Evolutionary conservation across 2,329 filamentous ascomycete genomes (phyloP).

Genomic region (Xylaria sp.): DNA sequence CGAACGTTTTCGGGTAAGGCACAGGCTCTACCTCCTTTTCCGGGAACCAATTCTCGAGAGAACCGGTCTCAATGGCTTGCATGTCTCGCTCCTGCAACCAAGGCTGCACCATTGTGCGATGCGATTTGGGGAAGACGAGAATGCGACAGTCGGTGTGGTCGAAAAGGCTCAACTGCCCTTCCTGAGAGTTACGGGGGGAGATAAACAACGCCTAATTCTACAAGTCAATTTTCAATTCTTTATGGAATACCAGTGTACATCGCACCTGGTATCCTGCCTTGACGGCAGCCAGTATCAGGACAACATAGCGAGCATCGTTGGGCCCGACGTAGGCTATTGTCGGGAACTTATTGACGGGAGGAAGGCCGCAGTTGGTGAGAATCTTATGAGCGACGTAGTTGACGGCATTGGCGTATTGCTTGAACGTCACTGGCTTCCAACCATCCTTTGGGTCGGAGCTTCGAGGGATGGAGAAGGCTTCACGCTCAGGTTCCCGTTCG

Average conservation of each 20-base stretch:
- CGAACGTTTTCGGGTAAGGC: constrained; percentile 49
- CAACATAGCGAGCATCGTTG: constrained; percentile 40
- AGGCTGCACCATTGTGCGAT: constrained; percentile 42
- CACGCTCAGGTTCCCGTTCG: constrained; percentile 41
- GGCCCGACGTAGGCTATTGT: constrained; percentile 55
- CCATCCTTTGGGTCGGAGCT: constrained; percentile 47
- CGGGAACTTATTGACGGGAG: constrained; percentile 37
- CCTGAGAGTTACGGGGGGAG: constrained; percentile 52
- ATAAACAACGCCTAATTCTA: constrained; percentile 47
- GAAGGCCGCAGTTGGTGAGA: constrained; percentile 37
- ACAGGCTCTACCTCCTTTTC: constrained; percentile 43
- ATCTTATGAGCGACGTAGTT: constrained; percentile 48
- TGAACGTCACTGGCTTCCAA: constrained; percentile 47
- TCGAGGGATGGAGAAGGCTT: constrained; percentile 45
- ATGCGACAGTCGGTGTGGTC: constrained; percentile 49
- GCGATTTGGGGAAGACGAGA: constrained; percentile 44
- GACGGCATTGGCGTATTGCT: constrained; percentile 47
- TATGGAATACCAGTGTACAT: not conserved
- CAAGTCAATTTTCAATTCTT: not conserved
- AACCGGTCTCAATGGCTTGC: constrained; percentile 44
- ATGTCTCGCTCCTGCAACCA: constrained; percentile 48
- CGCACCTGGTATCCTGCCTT: constrained; percentile 45
- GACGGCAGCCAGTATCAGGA: constrained; percentile 34
- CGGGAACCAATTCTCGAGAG: constrained; percentile 45
- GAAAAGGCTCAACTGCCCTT: constrained; percentile 53